Conservation (phyloP, 495 filamentous ascomycete genomes). For the Sphaerosporella brunnea region DNA sequence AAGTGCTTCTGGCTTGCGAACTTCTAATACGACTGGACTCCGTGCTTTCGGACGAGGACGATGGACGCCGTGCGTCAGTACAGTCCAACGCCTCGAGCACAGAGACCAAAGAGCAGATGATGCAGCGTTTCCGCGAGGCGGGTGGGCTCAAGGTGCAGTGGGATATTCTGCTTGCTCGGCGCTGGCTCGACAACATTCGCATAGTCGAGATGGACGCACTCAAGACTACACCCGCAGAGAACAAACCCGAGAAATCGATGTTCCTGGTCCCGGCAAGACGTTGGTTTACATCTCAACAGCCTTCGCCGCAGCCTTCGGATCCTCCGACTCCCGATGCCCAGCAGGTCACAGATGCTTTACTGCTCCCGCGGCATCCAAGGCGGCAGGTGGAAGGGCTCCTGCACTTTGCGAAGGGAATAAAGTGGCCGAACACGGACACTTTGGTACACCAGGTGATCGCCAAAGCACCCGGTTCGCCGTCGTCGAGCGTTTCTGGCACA, state of each 20-base stretch:
- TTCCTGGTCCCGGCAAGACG: constrained; percentile 13
- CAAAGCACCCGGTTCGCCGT: not conserved
- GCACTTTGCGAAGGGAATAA: constrained; percentile 39
- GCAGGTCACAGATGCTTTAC: constrained; percentile 8
- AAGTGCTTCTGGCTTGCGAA: constrained; percentile 61
- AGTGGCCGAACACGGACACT: constrained; percentile 34
- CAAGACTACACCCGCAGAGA: constrained; percentile 13
- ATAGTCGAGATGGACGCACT: constrained; percentile 36
- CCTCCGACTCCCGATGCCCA: constrained; percentile 18
- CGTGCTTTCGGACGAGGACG: constrained; percentile 36
- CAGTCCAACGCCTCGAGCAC: not conserved
- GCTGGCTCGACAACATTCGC: constrained; percentile 59
- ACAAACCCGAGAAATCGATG: not conserved
- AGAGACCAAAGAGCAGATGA: constrained; percentile 35
- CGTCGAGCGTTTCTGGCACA: not conserved
- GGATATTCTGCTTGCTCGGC: constrained; percentile 57
- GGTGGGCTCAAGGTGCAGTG: constrained; percentile 55
- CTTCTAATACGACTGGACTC: constrained; percentile 58
- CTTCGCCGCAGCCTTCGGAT: constrained; percentile 24
- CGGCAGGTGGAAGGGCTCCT: constrained; percentile 38
- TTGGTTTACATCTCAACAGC: constrained; percentile 19
- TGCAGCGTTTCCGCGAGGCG: constrained; percentile 44
- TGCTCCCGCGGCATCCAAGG: constrained; percentile 18
- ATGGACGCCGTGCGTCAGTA: constrained; percentile 31
- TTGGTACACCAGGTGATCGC: constrained; percentile 19